phyloP scores from a whole-genome alignment of 129 eudicot species.

The Saussurea involucrata region DNA sequence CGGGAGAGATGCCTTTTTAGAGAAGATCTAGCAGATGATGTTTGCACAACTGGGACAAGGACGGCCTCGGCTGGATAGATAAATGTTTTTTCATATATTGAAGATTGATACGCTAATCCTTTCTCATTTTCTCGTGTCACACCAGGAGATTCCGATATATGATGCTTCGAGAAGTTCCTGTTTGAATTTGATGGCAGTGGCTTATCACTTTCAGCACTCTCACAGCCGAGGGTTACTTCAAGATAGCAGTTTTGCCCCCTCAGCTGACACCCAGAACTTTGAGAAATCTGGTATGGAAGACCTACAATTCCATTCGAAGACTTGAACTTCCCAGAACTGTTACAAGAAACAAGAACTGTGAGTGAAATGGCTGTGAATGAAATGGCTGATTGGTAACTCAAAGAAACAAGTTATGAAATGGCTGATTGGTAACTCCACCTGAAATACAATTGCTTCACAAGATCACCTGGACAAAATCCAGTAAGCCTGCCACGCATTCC shows the following conservation, averaged over 20 bases:
- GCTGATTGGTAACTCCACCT: slow-evolving; percentile 43
- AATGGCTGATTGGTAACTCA: slow-evolving; percentile 5
- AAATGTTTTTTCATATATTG: slow-evolving; percentile 59
- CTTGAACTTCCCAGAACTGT: slow-evolving; percentile 73
- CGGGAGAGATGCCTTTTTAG: slow-evolving; percentile 54
- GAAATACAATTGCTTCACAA: slow-evolving; percentile 87
- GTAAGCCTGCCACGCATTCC: slow-evolving; percentile 93
- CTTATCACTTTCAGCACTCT: slow-evolving; percentile 42
- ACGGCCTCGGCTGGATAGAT: slow-evolving; percentile 93
- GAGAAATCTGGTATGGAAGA: slow-evolving; percentile 57
- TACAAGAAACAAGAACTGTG: slow-evolving; percentile 2
- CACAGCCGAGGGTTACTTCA: slow-evolving; percentile 83
- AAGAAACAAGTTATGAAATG: neutral
- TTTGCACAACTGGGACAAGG: slow-evolving; percentile 88
- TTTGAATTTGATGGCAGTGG: slow-evolving; percentile 36
- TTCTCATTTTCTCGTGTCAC: slow-evolving; percentile 30
- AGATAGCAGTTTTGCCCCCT: slow-evolving; percentile 84
- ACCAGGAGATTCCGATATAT: slow-evolving; percentile 38
- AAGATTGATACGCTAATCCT: slow-evolving; percentile 25
- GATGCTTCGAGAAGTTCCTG: slow-evolving; percentile 37
- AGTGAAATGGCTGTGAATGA: neutral
- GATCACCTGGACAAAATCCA: slow-evolving; percentile 92
- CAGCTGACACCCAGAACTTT: slow-evolving; percentile 60
- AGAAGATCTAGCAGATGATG: slow-evolving; percentile 83
- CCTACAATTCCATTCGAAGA: slow-evolving; percentile 73